These are phyloP conservation scores for Mycena vulgaris DNA, from an alignment of 768 basidiomycete species.

Conservation along the genomic window DNA sequence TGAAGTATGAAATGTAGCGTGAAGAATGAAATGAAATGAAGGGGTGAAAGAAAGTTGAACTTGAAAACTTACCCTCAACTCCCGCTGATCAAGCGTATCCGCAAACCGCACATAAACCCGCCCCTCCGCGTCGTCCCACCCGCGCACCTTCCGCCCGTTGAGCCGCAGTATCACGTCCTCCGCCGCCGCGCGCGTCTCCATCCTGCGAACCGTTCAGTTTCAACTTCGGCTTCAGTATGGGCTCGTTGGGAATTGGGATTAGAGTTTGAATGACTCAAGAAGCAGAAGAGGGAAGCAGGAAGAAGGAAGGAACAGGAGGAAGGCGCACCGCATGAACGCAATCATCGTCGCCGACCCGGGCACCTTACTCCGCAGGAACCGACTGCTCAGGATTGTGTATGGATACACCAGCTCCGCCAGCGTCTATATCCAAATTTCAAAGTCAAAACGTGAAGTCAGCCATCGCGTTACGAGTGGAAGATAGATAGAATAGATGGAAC, in stretches of 20 bases:
- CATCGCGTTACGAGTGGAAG: too few relatives aligned
- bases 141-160: constrained; percentile 69
- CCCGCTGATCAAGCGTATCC: constrained; percentile 68
- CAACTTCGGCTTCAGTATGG: too few relatives aligned
- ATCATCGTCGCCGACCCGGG: constrained; percentile 69
- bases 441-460: background rate
- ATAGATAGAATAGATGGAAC: too few relatives aligned
- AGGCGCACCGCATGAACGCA: constrained; percentile 68
- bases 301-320: background rate
- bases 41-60: background rate
- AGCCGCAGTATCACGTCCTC: constrained; percentile 69
- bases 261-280: too few relatives aligned
- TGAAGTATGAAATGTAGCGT: background rate
- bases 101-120: constrained; percentile 70
- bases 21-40: background rate
- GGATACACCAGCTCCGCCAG: constrained; percentile 62
- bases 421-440: constrained; percentile 45
- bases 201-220: too few relatives aligned
- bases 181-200: constrained; percentile 66
- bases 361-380: constrained; percentile 71
- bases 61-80: constrained; percentile 60
- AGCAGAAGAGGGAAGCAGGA: background rate
- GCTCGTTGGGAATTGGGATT: too few relatives aligned
- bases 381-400: constrained; percentile 66
- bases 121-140: constrained; percentile 67